phyloP scores from a whole-genome alignment of 2,329 filamentous ascomycete species.

The Pyrenophora seminiperda region DNA sequence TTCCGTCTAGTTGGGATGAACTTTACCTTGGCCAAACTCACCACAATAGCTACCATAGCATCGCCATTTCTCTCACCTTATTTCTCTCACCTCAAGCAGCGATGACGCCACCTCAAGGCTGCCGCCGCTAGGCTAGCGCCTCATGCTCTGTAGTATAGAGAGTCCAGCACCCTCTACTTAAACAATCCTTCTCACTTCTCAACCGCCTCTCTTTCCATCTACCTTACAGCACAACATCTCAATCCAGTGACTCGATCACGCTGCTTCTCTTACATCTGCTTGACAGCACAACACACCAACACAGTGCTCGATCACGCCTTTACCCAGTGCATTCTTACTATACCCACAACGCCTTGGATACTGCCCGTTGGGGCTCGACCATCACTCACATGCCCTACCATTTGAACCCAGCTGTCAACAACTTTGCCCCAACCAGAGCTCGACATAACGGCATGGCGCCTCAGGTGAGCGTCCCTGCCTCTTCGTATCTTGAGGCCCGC shows the following conservation, averaged over 20 bases:
- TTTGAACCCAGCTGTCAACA: constrained; percentile 19
- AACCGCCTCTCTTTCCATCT: background rate
- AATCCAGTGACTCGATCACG: background rate
- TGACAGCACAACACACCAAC: too few relatives aligned
- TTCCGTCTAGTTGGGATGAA: background rate
- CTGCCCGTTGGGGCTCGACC: too few relatives aligned
- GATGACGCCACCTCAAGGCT: background rate
- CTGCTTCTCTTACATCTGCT: too few relatives aligned
- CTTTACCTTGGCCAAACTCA: constrained; percentile 2
- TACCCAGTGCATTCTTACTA: too few relatives aligned
- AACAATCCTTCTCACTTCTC: background rate
- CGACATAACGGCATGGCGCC: constrained; percentile 7
- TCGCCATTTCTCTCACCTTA: constrained; percentile 9
- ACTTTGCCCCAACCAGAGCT: constrained; percentile 16
- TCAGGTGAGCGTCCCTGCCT: constrained; percentile 22
- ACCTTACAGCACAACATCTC: background rate
- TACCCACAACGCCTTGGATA: too few relatives aligned
- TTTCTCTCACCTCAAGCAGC: constrained; percentile 10
- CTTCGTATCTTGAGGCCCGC: constrained; percentile 24
- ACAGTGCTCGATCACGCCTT: too few relatives aligned
- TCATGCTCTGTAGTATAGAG: background rate
- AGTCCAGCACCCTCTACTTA: constrained; percentile 3
- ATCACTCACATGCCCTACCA: too few relatives aligned
- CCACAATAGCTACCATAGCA: background rate
- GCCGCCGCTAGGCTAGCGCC: too few relatives aligned